Percentiles rank a stretch among this genome's conserved stretches.
These are phyloP conservation scores for Solidago caesia DNA, from an alignment of 129 eudicot species.

Conservation along the genomic window DNA sequence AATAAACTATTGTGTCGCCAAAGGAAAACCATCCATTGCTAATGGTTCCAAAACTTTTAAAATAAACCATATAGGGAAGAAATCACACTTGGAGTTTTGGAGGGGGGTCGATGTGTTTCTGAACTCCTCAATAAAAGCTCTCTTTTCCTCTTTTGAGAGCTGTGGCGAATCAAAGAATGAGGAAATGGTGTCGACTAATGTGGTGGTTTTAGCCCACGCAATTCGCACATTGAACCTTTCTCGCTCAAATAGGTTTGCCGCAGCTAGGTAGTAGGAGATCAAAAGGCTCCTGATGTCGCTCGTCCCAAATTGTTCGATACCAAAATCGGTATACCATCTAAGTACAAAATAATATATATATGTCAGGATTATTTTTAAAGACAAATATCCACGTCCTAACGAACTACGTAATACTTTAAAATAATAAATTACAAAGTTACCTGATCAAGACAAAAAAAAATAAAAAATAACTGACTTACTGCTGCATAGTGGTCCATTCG, in stretches of 20 bases:
- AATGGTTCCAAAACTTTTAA: too few relatives aligned
- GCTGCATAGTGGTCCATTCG: constrained; percentile 69
- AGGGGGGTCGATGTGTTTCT: constrained; percentile 16
- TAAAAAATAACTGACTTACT: constrained; percentile 39
- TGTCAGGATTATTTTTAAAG: too few relatives aligned
- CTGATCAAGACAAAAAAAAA: too few relatives aligned
- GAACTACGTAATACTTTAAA: too few relatives aligned
- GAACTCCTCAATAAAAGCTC: constrained; percentile 47
- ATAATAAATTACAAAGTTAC: too few relatives aligned
- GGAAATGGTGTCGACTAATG: constrained; percentile 43
- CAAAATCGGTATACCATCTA: constrained; percentile 60
- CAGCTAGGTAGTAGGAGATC: constrained; percentile 52
- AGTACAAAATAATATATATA: not conserved
- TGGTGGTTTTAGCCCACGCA: constrained; percentile 75
- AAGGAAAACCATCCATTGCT: too few relatives aligned
- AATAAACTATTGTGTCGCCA: too few relatives aligned
- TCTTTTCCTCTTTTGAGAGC: constrained; percentile 34
- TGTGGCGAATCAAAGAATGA: constrained; percentile 30
- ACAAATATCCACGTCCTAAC: too few relatives aligned
- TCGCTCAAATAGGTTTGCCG: constrained; percentile 64
- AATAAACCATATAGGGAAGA: not conserved
- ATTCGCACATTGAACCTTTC: constrained; percentile 53
- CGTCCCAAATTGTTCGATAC: constrained; percentile 39
- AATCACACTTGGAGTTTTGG: constrained; percentile 13
- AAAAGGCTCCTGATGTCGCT: constrained; percentile 39